phyloP scores from a whole-genome alignment of 2,329 filamentous ascomycete species.

The Exophiala lecanii-corni region DNA sequence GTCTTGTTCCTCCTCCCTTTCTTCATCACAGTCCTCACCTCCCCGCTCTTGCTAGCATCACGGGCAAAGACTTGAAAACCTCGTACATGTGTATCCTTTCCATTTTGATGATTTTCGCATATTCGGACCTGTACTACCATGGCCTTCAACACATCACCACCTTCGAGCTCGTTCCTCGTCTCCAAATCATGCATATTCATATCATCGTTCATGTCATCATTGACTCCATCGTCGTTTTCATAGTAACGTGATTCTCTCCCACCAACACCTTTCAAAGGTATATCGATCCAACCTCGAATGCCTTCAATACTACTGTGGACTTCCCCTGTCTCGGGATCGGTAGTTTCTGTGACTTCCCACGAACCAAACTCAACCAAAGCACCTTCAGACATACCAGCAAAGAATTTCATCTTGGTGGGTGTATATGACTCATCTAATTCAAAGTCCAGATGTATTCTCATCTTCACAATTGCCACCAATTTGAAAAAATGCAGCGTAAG shows the following conservation, averaged over 20 bases:
- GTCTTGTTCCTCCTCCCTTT: conserved; percentile 25
- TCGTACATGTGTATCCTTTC: conserved; percentile 95
- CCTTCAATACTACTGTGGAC: conserved; percentile 25
- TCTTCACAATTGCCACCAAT: conserved; percentile 46
- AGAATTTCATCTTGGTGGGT: conserved; percentile 84
- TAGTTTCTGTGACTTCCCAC: conserved; percentile 70
- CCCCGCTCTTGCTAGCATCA: conserved; percentile 32
- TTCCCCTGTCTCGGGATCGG: conserved; percentile 25
- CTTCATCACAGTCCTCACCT: conserved; percentile 14
- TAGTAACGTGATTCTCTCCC: conserved; percentile 34
- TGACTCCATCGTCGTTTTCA: conserved; percentile 15
- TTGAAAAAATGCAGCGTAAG: conserved; percentile 61
- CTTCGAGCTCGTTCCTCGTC: conserved; percentile 28
- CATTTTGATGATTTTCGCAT: conserved; percentile 96
- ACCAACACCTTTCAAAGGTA: conserved; percentile 63
- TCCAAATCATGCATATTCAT: conserved; percentile 3
- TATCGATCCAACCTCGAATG: conserved; percentile 78
- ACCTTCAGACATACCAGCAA: conserved; percentile 85
- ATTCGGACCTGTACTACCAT: conserved; percentile 89
- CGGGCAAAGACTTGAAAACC: conserved; percentile 78
- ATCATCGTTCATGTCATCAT: conserved; percentile 13
- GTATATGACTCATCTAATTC: conserved; percentile 93
- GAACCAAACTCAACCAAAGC: conserved; percentile 83
- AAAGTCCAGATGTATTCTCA: conserved; percentile 70
- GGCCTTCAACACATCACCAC: conserved; percentile 70